A percentile compares a stretch with the other conserved stretches of the same genome.
These are phyloP conservation scores for Adansonia rubrostipa DNA, from an alignment of 441 rosid genomes.

Conservation along the genomic window DNA sequence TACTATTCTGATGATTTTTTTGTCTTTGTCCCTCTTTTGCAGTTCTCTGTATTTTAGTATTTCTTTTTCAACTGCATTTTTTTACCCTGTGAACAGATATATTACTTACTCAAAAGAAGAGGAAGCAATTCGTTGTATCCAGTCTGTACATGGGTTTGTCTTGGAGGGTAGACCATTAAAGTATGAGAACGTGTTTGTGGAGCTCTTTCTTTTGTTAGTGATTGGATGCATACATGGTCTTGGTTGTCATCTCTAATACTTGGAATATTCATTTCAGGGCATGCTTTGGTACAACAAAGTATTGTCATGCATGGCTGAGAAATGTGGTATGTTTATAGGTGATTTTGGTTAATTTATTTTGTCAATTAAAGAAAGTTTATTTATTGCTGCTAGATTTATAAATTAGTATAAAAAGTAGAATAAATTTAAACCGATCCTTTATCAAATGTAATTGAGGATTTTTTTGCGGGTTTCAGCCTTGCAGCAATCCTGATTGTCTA, in stretches of 20 bases:
- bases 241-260: slow-evolving; percentile 1
- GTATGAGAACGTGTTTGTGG: slow-evolving; percentile 40
- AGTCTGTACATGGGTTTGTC: slow-evolving; percentile 80
- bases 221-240: not conserved
- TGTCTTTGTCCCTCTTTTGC: not conserved
- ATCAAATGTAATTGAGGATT: not conserved
- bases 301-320: slow-evolving; percentile 93
- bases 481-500: slow-evolving; percentile 86
- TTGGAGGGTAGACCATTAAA: slow-evolving; percentile 79
- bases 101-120: slow-evolving; percentile 79
- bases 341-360: slow-evolving; percentile 6
- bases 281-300: slow-evolving; percentile 91
- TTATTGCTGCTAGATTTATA: not conserved
- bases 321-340: slow-evolving; percentile 60
- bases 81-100: slow-evolving; percentile 49
- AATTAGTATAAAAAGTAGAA: not conserved
- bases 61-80: not conserved
- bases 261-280: slow-evolving; percentile 53
- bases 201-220: not conserved
- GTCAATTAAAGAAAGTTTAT: not conserved
- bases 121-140: slow-evolving; percentile 88
- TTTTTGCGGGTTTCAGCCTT: slow-evolving; percentile 58
- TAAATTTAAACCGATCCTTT: not conserved
- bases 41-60: not conserved
- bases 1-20: not conserved